A percentile compares a stretch with the other conserved stretches of the same genome.
phyloP scores from a whole-genome alignment of 202 grass and related monocot genomes.

The Panicum hallii region DNA sequence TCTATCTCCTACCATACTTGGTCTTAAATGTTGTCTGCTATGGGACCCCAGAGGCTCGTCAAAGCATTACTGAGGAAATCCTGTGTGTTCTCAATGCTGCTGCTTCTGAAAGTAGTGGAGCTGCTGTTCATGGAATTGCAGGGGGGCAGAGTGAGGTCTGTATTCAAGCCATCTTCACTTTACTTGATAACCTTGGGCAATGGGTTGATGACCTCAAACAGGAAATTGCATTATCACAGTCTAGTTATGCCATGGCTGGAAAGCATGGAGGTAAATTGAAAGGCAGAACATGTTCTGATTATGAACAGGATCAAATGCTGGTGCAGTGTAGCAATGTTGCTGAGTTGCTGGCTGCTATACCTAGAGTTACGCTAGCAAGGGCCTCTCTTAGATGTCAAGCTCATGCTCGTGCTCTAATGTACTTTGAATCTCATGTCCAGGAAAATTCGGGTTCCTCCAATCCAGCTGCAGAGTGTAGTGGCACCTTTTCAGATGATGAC shows the following conservation, averaged over 20 bases:
- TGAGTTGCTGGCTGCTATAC: constrained; percentile 82
- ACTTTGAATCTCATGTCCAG: constrained; percentile 87
- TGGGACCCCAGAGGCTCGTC: constrained; percentile 77
- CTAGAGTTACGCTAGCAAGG: constrained; percentile 94
- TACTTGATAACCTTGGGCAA: constrained; percentile 97
- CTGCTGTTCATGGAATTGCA: constrained; percentile 73
- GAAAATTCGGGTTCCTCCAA: constrained; percentile 91
- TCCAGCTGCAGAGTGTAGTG: constrained; percentile 79
- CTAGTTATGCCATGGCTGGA: constrained; percentile 48
- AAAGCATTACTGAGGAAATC: constrained; percentile 93
- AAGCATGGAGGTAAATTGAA: constrained; percentile 62
- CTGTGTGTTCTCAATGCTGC: constrained; percentile 86
- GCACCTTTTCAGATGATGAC: constrained; percentile 85
- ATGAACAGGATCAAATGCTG: constrained; percentile 66
- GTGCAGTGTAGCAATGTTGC: constrained; percentile 85
- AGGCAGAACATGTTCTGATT: constrained; percentile 51
- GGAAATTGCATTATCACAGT: constrained; percentile 82
- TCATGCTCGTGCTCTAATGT: constrained; percentile 93
- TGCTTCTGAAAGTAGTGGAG: constrained; percentile 85
- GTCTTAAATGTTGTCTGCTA: constrained; percentile 97
- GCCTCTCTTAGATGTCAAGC: constrained; percentile 93
- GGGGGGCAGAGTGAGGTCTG: constrained; percentile 87
- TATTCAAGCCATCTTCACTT: constrained; percentile 94
- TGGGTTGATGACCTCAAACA: constrained; percentile 99
- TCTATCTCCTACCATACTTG: constrained; percentile 92